Evolutionary conservation across 75 land plant species (phyloP), one percentile per base, ranked within the genome.

Genomic region (Chamaecyparis obtusa): DNA sequence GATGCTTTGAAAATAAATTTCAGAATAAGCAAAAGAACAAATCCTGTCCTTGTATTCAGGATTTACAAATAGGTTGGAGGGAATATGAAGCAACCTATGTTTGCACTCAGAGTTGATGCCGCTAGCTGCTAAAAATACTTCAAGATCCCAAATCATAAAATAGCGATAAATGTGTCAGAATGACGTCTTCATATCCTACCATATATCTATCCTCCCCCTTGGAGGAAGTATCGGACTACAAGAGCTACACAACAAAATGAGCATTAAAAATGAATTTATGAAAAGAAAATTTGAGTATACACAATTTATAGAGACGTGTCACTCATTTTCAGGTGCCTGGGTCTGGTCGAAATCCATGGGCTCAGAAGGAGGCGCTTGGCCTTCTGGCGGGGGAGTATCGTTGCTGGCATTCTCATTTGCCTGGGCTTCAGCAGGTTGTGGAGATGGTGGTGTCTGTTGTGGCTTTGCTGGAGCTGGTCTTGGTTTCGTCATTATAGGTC

Each of bases 401-500:
- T 24, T 84, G 39, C 19, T 76, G 75, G 24, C 83, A 41, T 74
- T 71, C 35, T 71, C 49, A 24, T 69, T 36, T 77, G 54, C 79
- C 77, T 90, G 87, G 19, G 92, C 41, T 85, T 86, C 89, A 16
- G 91, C 90, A n/a, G 91, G 86, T 16, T 90, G 87, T 3, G 89
- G 78, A 5, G 92, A 55, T 33, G 55, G 85, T 84, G 57, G 17
- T 35, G 85, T 2, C 9, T n/a, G 56, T 33, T 84, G 85, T 55
- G 96, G 93, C 88, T 95, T 95, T 7, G 96, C 87, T 1, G 97
- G 94, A 5, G 94, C 87, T 13, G 97, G 97, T 87, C 88, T 90
- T 36, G 95, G 89, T 84, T 95, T 96, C 6, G 93, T 98, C 99
- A 98, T 98, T 86, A 95, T 93, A 5, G 99, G 99, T 90, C 94